These are phyloP conservation scores for Clarireedia homoeocarpa DNA, from an alignment of 2,329 filamentous ascomycete genomes.

Conservation along the genomic window DNA sequence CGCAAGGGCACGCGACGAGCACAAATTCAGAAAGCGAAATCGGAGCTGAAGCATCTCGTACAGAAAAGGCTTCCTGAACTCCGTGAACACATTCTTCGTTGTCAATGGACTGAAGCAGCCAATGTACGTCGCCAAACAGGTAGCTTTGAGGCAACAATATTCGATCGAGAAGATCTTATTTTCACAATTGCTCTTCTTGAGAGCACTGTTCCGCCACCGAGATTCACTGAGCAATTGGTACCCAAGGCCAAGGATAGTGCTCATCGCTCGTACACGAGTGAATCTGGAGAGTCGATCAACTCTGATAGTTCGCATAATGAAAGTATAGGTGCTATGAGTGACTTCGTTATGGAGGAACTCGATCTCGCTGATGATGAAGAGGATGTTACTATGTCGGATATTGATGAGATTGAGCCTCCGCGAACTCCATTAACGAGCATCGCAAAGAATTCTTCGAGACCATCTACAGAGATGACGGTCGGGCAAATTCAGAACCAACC, in stretches of 20 bases:
- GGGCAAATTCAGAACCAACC: not conserved
- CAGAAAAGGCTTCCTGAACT: conserved; percentile 47
- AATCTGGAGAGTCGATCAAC: conserved; percentile 21
- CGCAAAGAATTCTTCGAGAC: not conserved
- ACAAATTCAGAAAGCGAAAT: conserved; percentile 38
- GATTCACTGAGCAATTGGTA: conserved; percentile 5
- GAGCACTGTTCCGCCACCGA: conserved; percentile 36
- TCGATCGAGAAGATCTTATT: conserved; percentile 45
- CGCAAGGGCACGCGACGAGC: conserved; percentile 31
- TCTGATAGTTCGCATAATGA: conserved; percentile 15
- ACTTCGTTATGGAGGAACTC: conserved; percentile 40
- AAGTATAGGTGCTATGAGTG: conserved; percentile 38
- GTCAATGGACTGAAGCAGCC: conserved; percentile 43
- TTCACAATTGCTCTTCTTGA: conserved; percentile 44
- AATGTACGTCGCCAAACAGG: conserved; percentile 49
- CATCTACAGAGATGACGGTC: not conserved
- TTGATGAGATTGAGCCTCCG: no score
- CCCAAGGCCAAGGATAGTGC: conserved; percentile 11
- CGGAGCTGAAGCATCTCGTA: conserved; percentile 35
- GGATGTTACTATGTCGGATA: conserved; percentile 14
- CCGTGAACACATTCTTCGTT: conserved; percentile 42
- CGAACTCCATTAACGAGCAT: not conserved
- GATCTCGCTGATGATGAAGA: conserved; percentile 22
- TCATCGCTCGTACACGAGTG: conserved; percentile 10
- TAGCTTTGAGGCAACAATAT: conserved; percentile 57